phyloP scores from a whole-genome alignment of 768 basidiomycete genomes.

The Thelephora ganbajun region DNA sequence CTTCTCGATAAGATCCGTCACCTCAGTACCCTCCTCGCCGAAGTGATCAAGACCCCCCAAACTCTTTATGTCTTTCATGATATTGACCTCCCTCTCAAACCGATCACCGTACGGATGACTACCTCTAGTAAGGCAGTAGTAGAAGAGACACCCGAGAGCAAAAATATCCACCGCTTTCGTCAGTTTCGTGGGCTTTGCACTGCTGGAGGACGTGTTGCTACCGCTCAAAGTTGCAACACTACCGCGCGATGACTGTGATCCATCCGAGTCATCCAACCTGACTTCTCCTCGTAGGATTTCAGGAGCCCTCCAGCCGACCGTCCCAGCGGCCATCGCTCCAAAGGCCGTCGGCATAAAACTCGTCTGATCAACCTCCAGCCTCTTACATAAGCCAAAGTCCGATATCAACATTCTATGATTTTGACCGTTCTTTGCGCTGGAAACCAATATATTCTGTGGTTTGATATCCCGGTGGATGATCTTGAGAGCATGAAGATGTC shows the following conservation, averaged over 20 bases:
- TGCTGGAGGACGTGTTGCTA: conserved; percentile 14
- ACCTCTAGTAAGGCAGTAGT: conserved; percentile 82
- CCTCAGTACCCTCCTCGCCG: conserved; percentile 93
- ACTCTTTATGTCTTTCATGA: conserved; percentile 66
- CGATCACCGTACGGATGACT: conserved; percentile 89
- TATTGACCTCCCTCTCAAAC: conserved; percentile 90
- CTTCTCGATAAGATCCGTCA: conserved; percentile 56
- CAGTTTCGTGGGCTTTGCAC: conserved; percentile 45
- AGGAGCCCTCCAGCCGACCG: conserved; percentile 95
- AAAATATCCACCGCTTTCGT: conserved; percentile 97
- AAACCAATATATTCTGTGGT: conserved; percentile 92
- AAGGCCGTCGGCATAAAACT: conserved; percentile 89
- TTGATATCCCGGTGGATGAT: conserved; percentile 98
- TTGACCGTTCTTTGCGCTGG: conserved; percentile 39
- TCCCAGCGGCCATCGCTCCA: conserved; percentile 81
- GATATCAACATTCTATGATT: conserved; percentile 81
- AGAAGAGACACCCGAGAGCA: conserved; percentile 90
- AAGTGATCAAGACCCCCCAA: conserved; percentile 62
- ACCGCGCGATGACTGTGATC: conserved; percentile 52
- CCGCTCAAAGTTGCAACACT: conserved; percentile 39
- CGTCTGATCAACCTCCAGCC: conserved; percentile 89
- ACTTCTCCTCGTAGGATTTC: conserved; percentile 93
- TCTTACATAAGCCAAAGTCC: conserved; percentile 95
- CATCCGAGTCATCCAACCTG: conserved; percentile 71
- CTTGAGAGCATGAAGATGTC: conserved; percentile 86